Base-by-base conservation (phyloP, 2,329 filamentous ascomycete genomes). In the Diaporthe sp. region DNA sequence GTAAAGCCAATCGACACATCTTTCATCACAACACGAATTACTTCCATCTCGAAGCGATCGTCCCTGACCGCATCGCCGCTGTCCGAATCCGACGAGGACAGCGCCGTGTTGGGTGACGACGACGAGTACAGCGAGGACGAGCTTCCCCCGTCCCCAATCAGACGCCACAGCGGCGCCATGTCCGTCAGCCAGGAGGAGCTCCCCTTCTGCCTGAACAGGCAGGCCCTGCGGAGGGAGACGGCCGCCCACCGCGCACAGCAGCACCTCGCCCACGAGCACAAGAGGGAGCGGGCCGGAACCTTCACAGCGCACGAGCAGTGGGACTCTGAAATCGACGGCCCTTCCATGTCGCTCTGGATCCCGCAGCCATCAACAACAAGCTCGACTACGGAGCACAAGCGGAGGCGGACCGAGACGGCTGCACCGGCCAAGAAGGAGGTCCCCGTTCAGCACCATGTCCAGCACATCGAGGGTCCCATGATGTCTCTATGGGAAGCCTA, bases 131-230 rank as follows among this genome's bases (percentile, higher is more conserved):
- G 61, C 76, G 76, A 75, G 20, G 76, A 75, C 70, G 76, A 77
- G 73, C 76, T 77, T 15, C 76, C 76, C 4, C 76, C 70, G 4
- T 77, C 76, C 28, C 76, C 76, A 17, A 61, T 72, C 63, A 68
- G 76, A 44, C 73, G 76, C 12, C 76, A 77, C 71, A 75, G 73
- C 25, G 76, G 76, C 25, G 76, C 76, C 73, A 75, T 77, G 49
- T 77, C 76, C 73, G 75, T 77, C 61, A 77, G 76, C 73, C 57
- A 72, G n/a, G 76, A 77, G 71, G 76, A 77, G 6, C 73, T 77
- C 39, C 76, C 76, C 17, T 61, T 73, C 25, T 77, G 76, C 73
- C 68, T 73, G 28, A 74, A 77, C 73, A 57, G 76, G 57, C 73
- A 73, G 34, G 73, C 76, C n/a, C 73, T 77, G 57, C n/a, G 73